Base-by-base conservation (phyloP, 768 basidiomycete genomes). In the Lactifluus pinguis region DNA sequence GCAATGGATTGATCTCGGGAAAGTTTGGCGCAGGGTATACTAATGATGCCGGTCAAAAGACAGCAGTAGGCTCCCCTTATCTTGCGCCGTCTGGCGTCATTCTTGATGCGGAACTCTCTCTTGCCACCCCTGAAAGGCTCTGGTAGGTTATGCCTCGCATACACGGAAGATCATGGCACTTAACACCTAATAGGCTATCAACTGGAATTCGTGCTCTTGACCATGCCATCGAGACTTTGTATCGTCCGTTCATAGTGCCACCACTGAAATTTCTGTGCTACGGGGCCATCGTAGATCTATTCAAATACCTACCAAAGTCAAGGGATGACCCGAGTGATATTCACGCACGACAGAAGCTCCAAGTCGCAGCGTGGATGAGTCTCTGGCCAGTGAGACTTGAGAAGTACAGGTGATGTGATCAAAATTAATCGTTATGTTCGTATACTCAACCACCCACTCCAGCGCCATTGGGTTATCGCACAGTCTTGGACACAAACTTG, bases 281-380 rank as follows among this genome's bases (percentile, higher is more conserved):
- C 64, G 76, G 80, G 21, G 86, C 87, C 3, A 70, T 91, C 55
- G 78, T 78, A 4, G 87, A 89, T 66, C 76, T 91, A 29, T 90
- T 91, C 76, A 82, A 77, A 61, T 87, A 85, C 70, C 79, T 92
- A 13, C 85, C 87, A 0, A 70, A 73, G 55, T 83, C 82, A 29
- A 87, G 84, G 69, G 80, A 76, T 14, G 72, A 86, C 61, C 83
- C 86, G 0, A 67, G 71, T 30, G 75, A 81, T 60, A 62, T 90
- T 39, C 79, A 76, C n/a, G 70, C 75, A 55, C 81, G 89, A 15
- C 86, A 89, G 66, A 84, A 80, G 68, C 76, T 89, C 14, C 82
- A 88, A 69, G 57, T 90, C 45, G 89, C 87, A 2, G 80, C 86
- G 1, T 90, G 87, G 89, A 87, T 88, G 85, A 87, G 85, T 63